Base-by-base conservation (phyloP, 148 eudicot genomes). In the Vaccinium macrocarpon region DNA sequence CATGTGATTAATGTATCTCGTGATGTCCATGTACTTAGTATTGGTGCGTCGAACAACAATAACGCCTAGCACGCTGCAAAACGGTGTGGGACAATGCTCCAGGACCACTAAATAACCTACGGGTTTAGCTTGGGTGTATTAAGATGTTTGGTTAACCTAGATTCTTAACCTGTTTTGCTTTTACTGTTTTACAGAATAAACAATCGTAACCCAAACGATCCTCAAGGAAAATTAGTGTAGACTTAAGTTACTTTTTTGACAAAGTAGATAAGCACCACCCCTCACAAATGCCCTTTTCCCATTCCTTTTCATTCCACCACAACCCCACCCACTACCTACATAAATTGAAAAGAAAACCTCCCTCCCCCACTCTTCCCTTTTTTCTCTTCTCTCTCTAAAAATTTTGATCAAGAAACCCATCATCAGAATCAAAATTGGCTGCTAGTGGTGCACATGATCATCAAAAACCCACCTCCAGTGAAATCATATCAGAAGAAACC, bases 181-280 rank as follows among this genome's bases (percentile, higher is more conserved):
- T 23, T 10, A 11, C 32, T 64, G 15, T 64, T 64, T 23, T 11
- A 10, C 32, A 64, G 19, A 12, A 68, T 29, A 68, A 68, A 68
- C 73, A 68, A 68, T 1, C 16, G 73, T 25, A 12, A 64, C 1
- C 73, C 73, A 68, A 68, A 68, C 73, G 29, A 64, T 64, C 73
- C 73, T 27, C 1, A 25, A 12, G 38, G 16, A 5, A 25, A 25
- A 25, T 25, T 23, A 66, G 25, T 66, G 32, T 66, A 23, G 32
- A 66, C 35, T 66, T 25, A 4, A 8, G 2, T 10, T 5, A 21
- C 18, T 16, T 72, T 72, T 38, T 2, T 38, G 7, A 72, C 14
- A 6, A 16, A 35, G 50, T n/a, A 72, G 76, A 72, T 72, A 72
- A 72, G 76, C 76, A 72, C 76, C 48, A 72, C 76, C 6, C 76